These are phyloP conservation scores for Colletotrichum sp. DNA, from an alignment of 2,329 filamentous ascomycete species.

Conservation along the genomic window DNA sequence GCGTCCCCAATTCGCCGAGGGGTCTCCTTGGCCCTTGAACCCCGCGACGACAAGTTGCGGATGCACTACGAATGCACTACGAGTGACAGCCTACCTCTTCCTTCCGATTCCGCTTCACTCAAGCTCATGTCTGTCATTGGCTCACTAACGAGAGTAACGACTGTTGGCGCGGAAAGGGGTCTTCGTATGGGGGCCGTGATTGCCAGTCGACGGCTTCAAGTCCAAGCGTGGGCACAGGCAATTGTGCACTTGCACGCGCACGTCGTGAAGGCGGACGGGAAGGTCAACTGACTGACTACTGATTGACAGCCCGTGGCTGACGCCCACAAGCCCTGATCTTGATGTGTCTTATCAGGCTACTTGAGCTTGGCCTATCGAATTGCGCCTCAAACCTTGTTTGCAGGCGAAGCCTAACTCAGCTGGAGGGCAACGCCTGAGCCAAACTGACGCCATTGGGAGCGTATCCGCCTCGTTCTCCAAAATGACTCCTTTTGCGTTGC, in stretches of 20 bases:
- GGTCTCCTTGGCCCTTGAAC: neutral
- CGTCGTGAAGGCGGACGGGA: neutral
- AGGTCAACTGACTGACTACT: neutral
- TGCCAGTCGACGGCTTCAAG: conserved; percentile 1
- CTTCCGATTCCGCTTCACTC: neutral
- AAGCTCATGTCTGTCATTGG: conserved; percentile 8
- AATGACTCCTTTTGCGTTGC: conserved; percentile 16
- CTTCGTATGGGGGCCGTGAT: neutral
- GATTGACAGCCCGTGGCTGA: conserved; percentile 1
- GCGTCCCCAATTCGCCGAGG: neutral
- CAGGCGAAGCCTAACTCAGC: neutral
- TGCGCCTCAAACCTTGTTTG: conserved; percentile 8
- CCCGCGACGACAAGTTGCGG: conserved; percentile 5
- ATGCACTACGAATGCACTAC: neutral
- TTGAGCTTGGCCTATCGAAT: neutral
- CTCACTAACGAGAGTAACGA: neutral
- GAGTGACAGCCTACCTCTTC: conserved; percentile 4
- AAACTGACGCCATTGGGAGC: neutral
- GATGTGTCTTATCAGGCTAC: neutral
- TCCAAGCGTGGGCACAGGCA: conserved; percentile 13
- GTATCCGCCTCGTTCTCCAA: neutral
- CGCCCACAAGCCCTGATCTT: neutral
- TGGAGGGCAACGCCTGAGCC: neutral
- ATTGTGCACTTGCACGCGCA: neutral
- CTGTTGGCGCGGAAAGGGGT: neutral